A percentile compares a stretch with the other conserved stretches of the same genome.
Evolutionary conservation across 495 filamentous ascomycete genomes (phyloP).

Genomic region (Parathielavia hyrcaniae): DNA sequence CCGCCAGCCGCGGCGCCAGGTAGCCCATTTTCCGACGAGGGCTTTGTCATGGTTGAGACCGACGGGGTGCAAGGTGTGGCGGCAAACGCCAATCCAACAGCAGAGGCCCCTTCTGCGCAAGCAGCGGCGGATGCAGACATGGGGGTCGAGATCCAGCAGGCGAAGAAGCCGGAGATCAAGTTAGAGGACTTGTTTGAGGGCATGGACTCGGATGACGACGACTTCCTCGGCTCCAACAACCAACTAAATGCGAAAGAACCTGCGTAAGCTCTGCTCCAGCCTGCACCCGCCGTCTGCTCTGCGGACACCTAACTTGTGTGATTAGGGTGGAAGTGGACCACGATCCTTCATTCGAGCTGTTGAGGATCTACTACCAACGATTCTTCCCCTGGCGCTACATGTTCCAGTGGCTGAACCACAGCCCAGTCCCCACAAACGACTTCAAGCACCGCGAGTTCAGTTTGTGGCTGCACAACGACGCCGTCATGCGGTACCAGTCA

Average conservation of each 20-base stretch:
- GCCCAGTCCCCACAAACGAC: slow-evolving; percentile 73
- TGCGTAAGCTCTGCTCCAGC: slow-evolving; percentile 20
- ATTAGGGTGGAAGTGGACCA: slow-evolving; percentile 23
- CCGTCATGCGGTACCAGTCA: slow-evolving; percentile 87
- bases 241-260: slow-evolving; percentile 23
- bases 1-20: neutral
- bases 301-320: slow-evolving; percentile 11
- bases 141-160: slow-evolving; percentile 19
- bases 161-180: slow-evolving; percentile 48
- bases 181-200: slow-evolving; percentile 77
- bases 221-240: slow-evolving; percentile 55
- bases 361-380: slow-evolving; percentile 90
- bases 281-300: too few relatives aligned
- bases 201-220: slow-evolving; percentile 71
- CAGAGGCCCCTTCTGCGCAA: neutral
- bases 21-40: slow-evolving; percentile 12
- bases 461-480: slow-evolving; percentile 82
- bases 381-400: slow-evolving; percentile 92
- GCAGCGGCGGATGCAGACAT: slow-evolving; percentile 3
- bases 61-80: neutral
- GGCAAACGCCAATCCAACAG: neutral
- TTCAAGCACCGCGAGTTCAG: slow-evolving; percentile 93
- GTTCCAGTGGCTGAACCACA: slow-evolving; percentile 98
- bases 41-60: slow-evolving; percentile 21
- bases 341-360: slow-evolving; percentile 67